A percentile compares a stretch with the other conserved stretches of the same genome.
Conservation (phyloP, 2,329 filamentous ascomycete genomes). For the Bisporella sp. region DNA sequence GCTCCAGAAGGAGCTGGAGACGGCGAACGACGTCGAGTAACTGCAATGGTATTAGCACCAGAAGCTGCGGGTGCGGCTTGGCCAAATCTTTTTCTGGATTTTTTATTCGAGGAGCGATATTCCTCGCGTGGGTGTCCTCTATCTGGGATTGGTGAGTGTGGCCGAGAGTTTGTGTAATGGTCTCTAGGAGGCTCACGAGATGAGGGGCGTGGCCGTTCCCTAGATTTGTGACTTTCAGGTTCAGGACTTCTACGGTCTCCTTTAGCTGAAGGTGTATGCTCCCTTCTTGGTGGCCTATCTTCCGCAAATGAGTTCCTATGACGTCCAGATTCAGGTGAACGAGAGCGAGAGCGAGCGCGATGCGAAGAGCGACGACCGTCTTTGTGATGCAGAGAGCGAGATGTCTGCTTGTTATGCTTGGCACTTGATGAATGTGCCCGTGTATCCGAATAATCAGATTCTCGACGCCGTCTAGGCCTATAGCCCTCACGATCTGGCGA, state of each 20-base stretch:
- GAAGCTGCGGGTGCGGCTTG: conserved; percentile 7
- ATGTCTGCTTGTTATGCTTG: conserved; percentile 13
- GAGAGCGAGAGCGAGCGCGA: conserved; percentile 6
- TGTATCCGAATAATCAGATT: conserved; percentile 18
- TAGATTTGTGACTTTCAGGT: background rate
- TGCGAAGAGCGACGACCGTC: background rate
- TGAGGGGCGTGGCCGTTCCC: background rate
- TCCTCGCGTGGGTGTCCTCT: conserved; percentile 5
- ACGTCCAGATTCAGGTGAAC: conserved; percentile 5
- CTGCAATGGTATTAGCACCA: conserved; percentile 28
- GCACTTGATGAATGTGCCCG: conserved; percentile 24
- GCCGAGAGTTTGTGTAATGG: no score
- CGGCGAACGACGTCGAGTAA: conserved; percentile 2
- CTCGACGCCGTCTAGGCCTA: conserved; percentile 19
- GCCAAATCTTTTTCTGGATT: no score
- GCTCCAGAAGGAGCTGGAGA: conserved; percentile 26
- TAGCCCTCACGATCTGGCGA: conserved; percentile 16
- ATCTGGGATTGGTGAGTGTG: no score
- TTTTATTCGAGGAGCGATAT: background rate
- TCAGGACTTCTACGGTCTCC: background rate
- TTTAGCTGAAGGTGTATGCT: background rate
- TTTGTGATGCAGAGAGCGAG: background rate
- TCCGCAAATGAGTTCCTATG: conserved; percentile 4
- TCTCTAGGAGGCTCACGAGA: background rate
- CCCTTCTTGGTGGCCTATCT: background rate